phyloP scores from a whole-genome alignment of 2,329 filamentous ascomycete species.

The Nothophaeocryptopus gaeumannii region DNA sequence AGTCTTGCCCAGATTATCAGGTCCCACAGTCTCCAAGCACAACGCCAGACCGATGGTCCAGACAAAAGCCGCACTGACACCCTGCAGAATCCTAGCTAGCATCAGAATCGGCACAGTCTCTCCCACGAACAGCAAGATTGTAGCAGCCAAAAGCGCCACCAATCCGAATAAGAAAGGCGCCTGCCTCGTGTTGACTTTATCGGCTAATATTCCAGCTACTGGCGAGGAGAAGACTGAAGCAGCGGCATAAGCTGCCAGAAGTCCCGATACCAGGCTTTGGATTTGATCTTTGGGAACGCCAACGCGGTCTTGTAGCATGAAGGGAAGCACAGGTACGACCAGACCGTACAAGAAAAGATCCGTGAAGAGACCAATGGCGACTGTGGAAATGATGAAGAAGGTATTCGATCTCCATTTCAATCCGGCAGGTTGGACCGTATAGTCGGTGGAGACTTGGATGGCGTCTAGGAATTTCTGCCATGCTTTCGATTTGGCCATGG shows the following conservation, averaged over 20 bases:
- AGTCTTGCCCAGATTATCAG: constrained; percentile 57
- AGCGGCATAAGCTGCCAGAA: constrained; percentile 56
- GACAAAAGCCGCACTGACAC: constrained; percentile 56
- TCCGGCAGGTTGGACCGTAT: constrained; percentile 35
- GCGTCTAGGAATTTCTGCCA: constrained; percentile 31
- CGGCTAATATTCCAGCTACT: constrained; percentile 55
- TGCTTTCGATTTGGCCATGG: constrained; percentile 1
- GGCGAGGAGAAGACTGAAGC: constrained; percentile 53
- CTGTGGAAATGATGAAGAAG: constrained; percentile 57
- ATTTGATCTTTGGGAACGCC: constrained; percentile 48
- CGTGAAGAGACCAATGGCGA: constrained; percentile 55
- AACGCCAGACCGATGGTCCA: constrained; percentile 60
- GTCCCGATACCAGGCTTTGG: constrained; percentile 52
- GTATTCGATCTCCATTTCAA: constrained; percentile 57
- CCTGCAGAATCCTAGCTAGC: constrained; percentile 56
- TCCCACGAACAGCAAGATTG: constrained; percentile 54
- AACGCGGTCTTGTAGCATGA: constrained; percentile 54
- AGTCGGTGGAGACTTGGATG: constrained; percentile 35
- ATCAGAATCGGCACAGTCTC: constrained; percentile 48
- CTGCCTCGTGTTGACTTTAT: constrained; percentile 53
- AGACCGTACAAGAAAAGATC: constrained; percentile 61
- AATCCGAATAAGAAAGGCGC: constrained; percentile 59
- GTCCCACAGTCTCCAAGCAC: constrained; percentile 57
- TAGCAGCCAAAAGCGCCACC: constrained; percentile 52
- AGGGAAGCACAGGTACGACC: constrained; percentile 58